These are phyloP conservation scores for Sicyos edulis DNA, from an alignment of 306 rosid species.

Conservation along the genomic window DNA sequence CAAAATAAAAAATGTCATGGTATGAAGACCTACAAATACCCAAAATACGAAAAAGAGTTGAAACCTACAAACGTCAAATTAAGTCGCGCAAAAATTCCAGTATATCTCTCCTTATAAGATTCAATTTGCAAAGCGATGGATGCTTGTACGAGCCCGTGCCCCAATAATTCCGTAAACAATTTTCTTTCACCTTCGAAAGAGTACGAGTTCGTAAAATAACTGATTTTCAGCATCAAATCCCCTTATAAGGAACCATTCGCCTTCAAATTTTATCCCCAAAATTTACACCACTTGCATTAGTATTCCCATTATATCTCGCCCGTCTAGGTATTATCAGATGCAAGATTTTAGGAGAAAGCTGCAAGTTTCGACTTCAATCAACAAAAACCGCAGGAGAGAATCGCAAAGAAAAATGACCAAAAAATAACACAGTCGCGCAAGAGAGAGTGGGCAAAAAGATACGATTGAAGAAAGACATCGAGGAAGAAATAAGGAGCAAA, in stretches of 20 bases:
- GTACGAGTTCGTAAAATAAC: neutral
- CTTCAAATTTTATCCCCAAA: neutral
- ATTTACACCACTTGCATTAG: neutral
- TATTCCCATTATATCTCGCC: neutral
- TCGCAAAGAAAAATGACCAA: neutral
- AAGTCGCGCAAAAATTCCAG: too few relatives aligned
- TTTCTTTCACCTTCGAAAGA: neutral
- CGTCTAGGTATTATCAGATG: neutral
- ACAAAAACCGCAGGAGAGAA: neutral
- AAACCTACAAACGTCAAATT: neutral
- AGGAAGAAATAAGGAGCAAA: neutral
- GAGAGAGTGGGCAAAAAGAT: neutral
- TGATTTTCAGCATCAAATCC: neutral
- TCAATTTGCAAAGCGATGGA: neutral
- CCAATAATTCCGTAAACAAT: neutral
- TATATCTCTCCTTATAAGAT: neutral
- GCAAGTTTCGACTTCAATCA: neutral
- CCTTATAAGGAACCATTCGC: neutral
- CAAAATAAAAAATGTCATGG: neutral
- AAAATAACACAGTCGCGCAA: slow-evolving; percentile 3
- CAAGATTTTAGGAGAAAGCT: neutral
- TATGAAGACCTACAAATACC: neutral
- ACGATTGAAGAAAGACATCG: slow-evolving; percentile 12
- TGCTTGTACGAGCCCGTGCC: neutral
- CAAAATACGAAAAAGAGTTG: neutral